Base-by-base conservation (phyloP, 139 green algal genomes). In the Chlamydomonas incerta region DNA sequence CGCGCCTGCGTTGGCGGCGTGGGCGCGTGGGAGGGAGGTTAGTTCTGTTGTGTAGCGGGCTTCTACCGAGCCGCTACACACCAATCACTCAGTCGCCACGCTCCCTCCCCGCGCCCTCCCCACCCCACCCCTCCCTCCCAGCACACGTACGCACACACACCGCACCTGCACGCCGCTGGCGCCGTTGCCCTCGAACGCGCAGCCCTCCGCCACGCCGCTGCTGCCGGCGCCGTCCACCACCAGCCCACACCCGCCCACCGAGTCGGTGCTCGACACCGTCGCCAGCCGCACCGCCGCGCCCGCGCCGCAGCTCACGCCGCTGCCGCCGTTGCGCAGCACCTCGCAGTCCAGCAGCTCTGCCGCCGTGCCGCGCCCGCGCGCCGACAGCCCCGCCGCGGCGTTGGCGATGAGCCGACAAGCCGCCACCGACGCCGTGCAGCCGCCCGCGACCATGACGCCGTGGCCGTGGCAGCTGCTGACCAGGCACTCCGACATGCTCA, bases 331-430 rank as follows among this genome's bases (percentile, higher is more conserved):
- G 46, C 46, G 21, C 24, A 31, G 35, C 23, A 85, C 11, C 46
- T 85, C 79, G 79, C 79, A 76, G 66, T 85, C 79, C 37, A 0
- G 0, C 13, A 85, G 79, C 26, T 85, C 66, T 6, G 33, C 65
- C 0, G 10, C 24, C 8, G 31, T n/a, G 31, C 46, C 47, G 23
- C 21, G 20, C 10, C 79, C 79, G 11, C 66, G 65, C 4, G 37
- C 79, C 20, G 31, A 20, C 41, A 85, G 47, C 26, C 79, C 79
- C 18, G 66, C 46, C 17, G 5, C 79, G 21, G n/a, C 65, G 50
- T 85, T 85, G 66, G 21, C 65, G 31, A 8, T n/a, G 26, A 85
- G 0, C 17, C 79, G 65, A 31, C 66, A 57, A 0, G 9, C 31
- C 29, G 21, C 23, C 13, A 31, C 47, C 31, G n/a, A n/a, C 31